These are phyloP conservation scores for Kappamyces sp. DNA, from an alignment of 192 early-diverging fungal genomes.

Conservation along the genomic window DNA sequence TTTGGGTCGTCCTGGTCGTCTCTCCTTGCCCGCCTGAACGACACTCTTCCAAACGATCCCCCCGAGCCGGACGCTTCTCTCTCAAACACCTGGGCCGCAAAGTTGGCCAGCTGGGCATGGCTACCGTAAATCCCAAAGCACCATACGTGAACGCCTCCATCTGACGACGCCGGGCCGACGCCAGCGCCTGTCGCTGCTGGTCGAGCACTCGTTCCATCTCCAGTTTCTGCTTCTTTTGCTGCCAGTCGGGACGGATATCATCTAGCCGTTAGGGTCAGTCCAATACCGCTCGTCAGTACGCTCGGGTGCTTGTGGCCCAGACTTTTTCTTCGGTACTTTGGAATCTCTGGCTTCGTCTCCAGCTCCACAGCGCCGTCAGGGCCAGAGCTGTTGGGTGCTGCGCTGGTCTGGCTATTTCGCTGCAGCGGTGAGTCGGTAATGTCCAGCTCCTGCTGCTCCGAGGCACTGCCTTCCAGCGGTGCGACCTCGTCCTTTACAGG, in stretches of 20 bases:
- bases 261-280: constrained; percentile 35
- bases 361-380: neutral
- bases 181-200: constrained; percentile 37
- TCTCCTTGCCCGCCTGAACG: too few relatives aligned
- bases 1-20: too few relatives aligned
- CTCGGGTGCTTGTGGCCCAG: constrained; percentile 17
- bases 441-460: too few relatives aligned
- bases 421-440: too few relatives aligned
- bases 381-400: neutral
- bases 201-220: constrained; percentile 10
- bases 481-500: too few relatives aligned
- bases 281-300: constrained; percentile 31
- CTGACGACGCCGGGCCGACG: constrained; percentile 21
- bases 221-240: constrained; percentile 19
- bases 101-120: constrained; percentile 17
- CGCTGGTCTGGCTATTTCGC: neutral
- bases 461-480: too few relatives aligned
- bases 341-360: neutral
- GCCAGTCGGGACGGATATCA: constrained; percentile 67
- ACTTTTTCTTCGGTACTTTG: constrained; percentile 20
- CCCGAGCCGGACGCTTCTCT: constrained; percentile 13
- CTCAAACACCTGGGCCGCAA: constrained; percentile 9
- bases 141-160: constrained; percentile 13
- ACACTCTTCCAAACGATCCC: neutral
- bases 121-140: neutral